These are phyloP conservation scores for Cylindrotheca closterium DNA, from an alignment of 108 stramenopile genomes.

Conservation along the genomic window DNA sequence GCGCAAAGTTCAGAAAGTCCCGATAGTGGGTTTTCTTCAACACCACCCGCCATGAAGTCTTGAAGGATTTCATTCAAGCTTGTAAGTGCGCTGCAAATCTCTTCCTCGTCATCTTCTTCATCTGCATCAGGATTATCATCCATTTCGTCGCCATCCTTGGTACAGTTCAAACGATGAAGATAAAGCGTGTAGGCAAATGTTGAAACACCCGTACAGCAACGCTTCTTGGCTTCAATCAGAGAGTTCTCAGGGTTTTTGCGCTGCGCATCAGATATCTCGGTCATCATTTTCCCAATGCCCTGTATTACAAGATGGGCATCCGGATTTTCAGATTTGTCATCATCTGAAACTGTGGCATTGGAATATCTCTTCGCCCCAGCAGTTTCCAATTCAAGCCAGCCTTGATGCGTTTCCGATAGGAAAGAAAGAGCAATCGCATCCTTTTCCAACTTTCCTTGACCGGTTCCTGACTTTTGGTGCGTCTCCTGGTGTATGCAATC, in stretches of 20 bases:
- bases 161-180: conserved; percentile 58
- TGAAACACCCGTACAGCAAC: conserved; percentile 42
- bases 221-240: conserved; percentile 31
- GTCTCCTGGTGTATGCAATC: conserved; percentile 30
- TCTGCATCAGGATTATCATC: conserved; percentile 62
- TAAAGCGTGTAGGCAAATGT: conserved; percentile 48
- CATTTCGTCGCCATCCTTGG: conserved; percentile 26
- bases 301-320: conserved; percentile 28
- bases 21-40: conserved; percentile 54
- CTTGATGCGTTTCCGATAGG: conserved; percentile 35
- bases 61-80: conserved; percentile 45
- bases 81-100: conserved; percentile 57
- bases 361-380: conserved; percentile 47
- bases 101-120: conserved; percentile 60
- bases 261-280: conserved; percentile 11
- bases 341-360: neutral
- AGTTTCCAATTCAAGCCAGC: conserved; percentile 43
- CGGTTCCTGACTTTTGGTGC: conserved; percentile 14
- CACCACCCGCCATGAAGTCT: conserved; percentile 21
- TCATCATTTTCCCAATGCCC: conserved; percentile 33
- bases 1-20: conserved; percentile 60
- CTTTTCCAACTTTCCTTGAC: conserved; percentile 28
- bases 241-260: conserved; percentile 24
- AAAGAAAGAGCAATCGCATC: conserved; percentile 31
- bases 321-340: conserved; percentile 26